Evolutionary conservation across 1,284 basidiomycete genomes (phyloP).

Genomic region (Pisolithus thermaeus): DNA sequence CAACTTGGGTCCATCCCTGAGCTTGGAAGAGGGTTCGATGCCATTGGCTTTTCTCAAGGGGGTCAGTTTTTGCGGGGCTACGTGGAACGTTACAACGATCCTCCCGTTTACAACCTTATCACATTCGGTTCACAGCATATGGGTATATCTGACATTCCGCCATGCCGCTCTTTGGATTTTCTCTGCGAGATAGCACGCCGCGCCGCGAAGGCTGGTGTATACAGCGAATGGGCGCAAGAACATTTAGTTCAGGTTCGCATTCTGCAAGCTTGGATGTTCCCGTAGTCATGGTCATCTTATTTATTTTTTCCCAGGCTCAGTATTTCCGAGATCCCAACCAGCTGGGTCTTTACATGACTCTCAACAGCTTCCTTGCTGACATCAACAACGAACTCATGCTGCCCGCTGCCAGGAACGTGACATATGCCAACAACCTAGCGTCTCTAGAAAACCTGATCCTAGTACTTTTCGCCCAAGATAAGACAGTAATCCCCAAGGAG

Average conservation of each 20-base stretch:
- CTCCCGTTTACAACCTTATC: conserved; percentile 79
- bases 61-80: conserved; percentile 93
- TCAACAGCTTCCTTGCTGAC: conserved; percentile 66
- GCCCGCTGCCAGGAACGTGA: conserved; percentile 42
- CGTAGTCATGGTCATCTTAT: background rate
- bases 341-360: conserved; percentile 61
- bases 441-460: conserved; percentile 59
- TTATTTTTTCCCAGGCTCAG: conserved; percentile 60
- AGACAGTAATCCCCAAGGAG: conserved; percentile 78
- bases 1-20: conserved; percentile 69
- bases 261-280: conserved; percentile 42
- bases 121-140: conserved; percentile 86
- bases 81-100: conserved; percentile 78
- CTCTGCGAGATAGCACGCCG: conserved; percentile 73
- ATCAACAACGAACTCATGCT: conserved; percentile 67
- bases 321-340: conserved; percentile 88
- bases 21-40: conserved; percentile 77
- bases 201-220: conserved; percentile 72
- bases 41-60: conserved; percentile 89
- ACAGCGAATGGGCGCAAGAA: conserved; percentile 76
- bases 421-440: conserved; percentile 56
- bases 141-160: conserved; percentile 79
- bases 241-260: conserved; percentile 69
- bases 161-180: conserved; percentile 65
- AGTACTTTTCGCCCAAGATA: conserved; percentile 64